Conservation (phyloP, 2,329 filamentous ascomycete genomes). For the Diaporthe caulivora region DNA sequence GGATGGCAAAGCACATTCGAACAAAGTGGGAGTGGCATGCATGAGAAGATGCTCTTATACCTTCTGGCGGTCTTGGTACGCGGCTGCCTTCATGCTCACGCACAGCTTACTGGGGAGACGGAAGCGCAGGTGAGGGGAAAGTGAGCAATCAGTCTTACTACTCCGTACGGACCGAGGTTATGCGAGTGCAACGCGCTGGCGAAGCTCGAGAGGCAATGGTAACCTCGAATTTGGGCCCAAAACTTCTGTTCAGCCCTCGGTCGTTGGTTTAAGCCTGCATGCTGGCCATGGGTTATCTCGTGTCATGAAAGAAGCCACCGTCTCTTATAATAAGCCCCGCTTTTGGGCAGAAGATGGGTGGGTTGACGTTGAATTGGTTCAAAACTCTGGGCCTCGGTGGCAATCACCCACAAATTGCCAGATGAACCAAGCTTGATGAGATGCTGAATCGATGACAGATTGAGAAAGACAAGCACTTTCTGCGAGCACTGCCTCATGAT, state of each 20-base stretch:
- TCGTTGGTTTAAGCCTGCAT: background rate
- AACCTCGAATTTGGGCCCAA: background rate
- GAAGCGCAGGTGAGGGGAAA: slow-evolving; percentile 22
- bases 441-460: background rate
- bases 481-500: background rate
- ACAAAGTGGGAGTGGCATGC: too few species aligned
- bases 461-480: background rate
- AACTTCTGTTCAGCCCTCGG: background rate
- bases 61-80: background rate
- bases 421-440: background rate
- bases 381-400: background rate
- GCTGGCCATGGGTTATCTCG: background rate
- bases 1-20: background rate
- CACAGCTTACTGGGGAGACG: background rate
- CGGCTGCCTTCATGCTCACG: background rate
- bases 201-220: background rate
- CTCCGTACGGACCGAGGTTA: background rate
- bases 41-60: background rate
- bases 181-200: background rate
- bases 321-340: background rate
- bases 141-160: background rate
- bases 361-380: background rate
- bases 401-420: background rate
- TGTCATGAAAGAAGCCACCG: background rate
- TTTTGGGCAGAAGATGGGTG: background rate